Base-by-base conservation (phyloP, 179 eudicot genomes). In the Pouteria campechiana region DNA sequence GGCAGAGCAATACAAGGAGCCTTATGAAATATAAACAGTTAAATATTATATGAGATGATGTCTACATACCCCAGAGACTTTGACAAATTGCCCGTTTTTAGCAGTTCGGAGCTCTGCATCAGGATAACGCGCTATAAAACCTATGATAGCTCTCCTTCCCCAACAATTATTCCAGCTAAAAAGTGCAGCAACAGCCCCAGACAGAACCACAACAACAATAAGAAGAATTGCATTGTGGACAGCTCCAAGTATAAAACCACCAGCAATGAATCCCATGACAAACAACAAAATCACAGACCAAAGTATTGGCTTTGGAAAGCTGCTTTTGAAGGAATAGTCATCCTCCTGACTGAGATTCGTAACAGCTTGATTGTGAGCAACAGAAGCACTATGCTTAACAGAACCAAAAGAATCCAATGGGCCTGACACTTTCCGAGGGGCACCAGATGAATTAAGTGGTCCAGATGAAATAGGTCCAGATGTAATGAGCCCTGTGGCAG, bases 11-110 rank as follows among this genome's bases (percentile, higher is more conserved):
- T 35, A 1, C 17, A 46, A 37, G 37, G 5, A 7, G 16, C 20
- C 12, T 17, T n/a, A 19, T n/a, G 21, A 27, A 38, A 25, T 18
- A 13, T 9, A 28, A 18, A 49, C 17, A 16, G 2, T 4, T 17
- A 4, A 11, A 28, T 7, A 8, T 46, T 46, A 15, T 11, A 19
- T 11, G 50, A 51, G 38, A 50, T 11, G 17, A 30, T n/a, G n/a
- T n/a, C n/a, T 31, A 67, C 95, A 44, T 86, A 86, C 96, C 96
- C 96, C 96, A 61, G 96, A 79, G 66, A 88, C 81, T 64, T 88
- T 88, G 42, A 88, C 96, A 40, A 83, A 88, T 50, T 88, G 94
- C 29, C 94, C 96, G 69, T 88, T 72, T 56, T 66, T 88, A 12
- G 96, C 96, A 44, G 94, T 75, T 44, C 96, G 64, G 36, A 87